These are phyloP conservation scores for Calonectria naviculata DNA, from an alignment of 2,329 filamentous ascomycete species.

Conservation along the genomic window DNA sequence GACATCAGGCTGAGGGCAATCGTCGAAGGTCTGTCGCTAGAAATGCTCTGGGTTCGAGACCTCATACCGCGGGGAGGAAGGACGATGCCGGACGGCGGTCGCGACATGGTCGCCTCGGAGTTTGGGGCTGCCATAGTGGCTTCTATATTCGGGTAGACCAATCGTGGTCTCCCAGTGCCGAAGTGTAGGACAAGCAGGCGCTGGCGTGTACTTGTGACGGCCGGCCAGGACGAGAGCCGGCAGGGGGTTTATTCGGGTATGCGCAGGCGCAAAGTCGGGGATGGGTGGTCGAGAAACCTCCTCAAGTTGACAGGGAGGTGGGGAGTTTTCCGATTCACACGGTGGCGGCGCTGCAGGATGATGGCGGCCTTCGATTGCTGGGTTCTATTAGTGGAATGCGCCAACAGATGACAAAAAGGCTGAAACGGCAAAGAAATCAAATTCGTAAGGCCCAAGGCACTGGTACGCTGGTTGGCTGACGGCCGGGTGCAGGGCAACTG, in stretches of 20 bases:
- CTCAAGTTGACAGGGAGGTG: conserved; percentile 25
- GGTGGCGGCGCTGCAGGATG: conserved; percentile 27
- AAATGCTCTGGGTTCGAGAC: conserved; percentile 72
- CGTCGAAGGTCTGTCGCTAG: conserved; percentile 76
- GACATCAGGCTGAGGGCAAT: conserved; percentile 69
- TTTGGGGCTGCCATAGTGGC: conserved; percentile 42
- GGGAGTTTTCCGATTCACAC: conserved; percentile 24
- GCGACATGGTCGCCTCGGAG: conserved; percentile 43
- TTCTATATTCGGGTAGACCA: conserved; percentile 39
- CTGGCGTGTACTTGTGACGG: conserved; percentile 28
- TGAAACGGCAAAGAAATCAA: conserved; percentile 23
- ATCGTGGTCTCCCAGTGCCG: conserved; percentile 29
- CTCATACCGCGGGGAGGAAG: conserved; percentile 48
- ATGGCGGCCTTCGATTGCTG: conserved; percentile 30
- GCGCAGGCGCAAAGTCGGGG: conserved; percentile 31
- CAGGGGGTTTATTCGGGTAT: conserved; percentile 21
- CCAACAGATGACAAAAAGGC: conserved; percentile 20
- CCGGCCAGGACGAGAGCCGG: conserved; percentile 31
- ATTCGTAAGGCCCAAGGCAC: conserved; percentile 20
- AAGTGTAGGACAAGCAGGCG: conserved; percentile 28
- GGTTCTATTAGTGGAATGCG: conserved; percentile 36
- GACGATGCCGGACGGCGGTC: conserved; percentile 46
- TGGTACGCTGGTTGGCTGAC: conserved; percentile 20
- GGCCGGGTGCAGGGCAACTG: conserved; percentile 31
- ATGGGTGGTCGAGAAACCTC: conserved; percentile 21